Conservation (phyloP, 148 eudicot species). For the Vaccinium vitisidaea region DNA sequence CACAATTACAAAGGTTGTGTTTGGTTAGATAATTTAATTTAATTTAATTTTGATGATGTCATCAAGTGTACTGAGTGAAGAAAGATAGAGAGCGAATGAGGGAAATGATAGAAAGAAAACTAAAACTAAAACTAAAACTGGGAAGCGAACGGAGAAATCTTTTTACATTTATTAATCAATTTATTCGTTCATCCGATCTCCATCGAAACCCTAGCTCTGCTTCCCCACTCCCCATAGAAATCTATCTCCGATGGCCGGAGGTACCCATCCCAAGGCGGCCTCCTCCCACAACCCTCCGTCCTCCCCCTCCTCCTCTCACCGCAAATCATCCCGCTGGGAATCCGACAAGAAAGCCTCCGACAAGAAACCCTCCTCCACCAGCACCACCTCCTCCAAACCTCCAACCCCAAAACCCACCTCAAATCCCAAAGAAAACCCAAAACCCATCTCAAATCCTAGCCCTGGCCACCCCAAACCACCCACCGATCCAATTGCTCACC, state of each 20-base stretch:
- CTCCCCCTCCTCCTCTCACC: conserved; percentile 31
- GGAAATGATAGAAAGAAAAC: too few species aligned
- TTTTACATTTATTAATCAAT: too few species aligned
- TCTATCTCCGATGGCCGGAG: conserved; percentile 36
- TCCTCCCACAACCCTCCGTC: conserved; percentile 27
- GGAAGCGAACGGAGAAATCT: too few species aligned
- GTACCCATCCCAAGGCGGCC: conserved; percentile 21
- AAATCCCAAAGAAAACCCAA: conserved; percentile 20
- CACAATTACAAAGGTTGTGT: background rate
- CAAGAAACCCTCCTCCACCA: conserved; percentile 32
- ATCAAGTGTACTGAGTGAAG: too few species aligned
- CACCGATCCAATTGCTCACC: conserved; percentile 14
- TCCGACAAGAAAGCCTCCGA: conserved; percentile 22
- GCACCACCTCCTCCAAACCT: conserved; percentile 20
- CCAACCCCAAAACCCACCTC: conserved; percentile 33
- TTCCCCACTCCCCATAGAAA: background rate
- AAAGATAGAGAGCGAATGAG: too few species aligned
- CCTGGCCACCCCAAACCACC: conserved; percentile 28
- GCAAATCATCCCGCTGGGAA: conserved; percentile 43
- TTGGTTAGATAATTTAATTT: too few species aligned
- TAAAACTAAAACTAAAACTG: too few species aligned
- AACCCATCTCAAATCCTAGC: conserved; percentile 34
- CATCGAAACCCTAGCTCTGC: conserved; percentile 7
- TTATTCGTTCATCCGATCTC: too few species aligned
- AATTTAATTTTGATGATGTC: too few species aligned